Evolutionary conservation across 2,329 filamentous ascomycete species (phyloP), one percentile per base, ranked within the genome.

Genomic region (Paecilomyces formosus): DNA sequence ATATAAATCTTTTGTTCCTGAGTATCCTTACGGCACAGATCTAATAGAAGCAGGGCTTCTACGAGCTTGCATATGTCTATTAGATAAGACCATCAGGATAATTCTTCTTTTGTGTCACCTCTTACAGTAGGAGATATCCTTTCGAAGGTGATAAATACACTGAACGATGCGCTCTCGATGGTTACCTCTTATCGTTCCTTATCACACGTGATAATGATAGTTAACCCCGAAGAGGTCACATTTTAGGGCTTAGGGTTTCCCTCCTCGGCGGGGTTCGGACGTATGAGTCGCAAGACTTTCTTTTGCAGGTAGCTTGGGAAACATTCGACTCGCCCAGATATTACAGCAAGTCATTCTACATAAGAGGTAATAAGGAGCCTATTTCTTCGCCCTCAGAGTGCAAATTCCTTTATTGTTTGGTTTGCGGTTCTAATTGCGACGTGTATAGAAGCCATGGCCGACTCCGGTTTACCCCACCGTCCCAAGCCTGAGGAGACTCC

Each of bases 401-500:
- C 39, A n/a, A 21, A 21, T 45, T 31, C 39, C 8, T n/a, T 3
- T 45, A 45, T 45, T 9, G 3, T 45, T 45, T 45, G 15, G 39
- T 45, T 7, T 18, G 15, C 7, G 15, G 39, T 18, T 45, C 39
- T 45, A 45, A 45, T 45, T 45, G 39, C 9, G 39, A 45, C 18
- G n/a, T 3, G n/a, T 9, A 33, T 31, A 35, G 50, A 56, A 67
- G 65, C 59, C 60, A 75, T 75, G 72, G 72, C 72, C 57, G 72
- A 74, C 64, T 71, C 72, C 61, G 70, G 72, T 67, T 70, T 75
- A 59, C 72, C 72, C 62, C 67, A 68, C 64, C 72, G 72, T 61
- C 70, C 72, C 59, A 75, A 75, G 68, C 70, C 72, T 60, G 72
- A 74, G 61, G 70, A 72, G 57, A 67, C 66, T 35, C 61, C 63